phyloP scores from a whole-genome alignment of 2,329 filamentous ascomycete genomes.

The Fusarium penzigii region DNA sequence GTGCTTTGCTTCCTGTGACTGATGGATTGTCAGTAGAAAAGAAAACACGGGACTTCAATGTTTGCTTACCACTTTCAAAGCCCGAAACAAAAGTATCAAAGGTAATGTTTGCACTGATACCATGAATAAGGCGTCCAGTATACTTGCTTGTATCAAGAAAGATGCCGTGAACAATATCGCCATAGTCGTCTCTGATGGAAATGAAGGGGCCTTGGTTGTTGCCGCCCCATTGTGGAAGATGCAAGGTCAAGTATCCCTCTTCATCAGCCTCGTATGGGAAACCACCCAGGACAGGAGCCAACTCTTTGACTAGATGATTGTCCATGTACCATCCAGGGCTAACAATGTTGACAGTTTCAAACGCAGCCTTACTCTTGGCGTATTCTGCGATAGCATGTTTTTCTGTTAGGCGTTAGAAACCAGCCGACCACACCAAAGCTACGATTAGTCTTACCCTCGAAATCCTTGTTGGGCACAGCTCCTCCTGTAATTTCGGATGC shows the following conservation, averaged over 20 bases:
- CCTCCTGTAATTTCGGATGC: constrained; percentile 36
- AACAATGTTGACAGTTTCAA: constrained; percentile 38
- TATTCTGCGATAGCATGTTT: constrained; percentile 42
- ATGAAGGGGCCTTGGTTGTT: constrained; percentile 39
- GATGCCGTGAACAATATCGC: constrained; percentile 47
- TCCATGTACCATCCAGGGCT: constrained; percentile 45
- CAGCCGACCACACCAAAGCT: fast-evolving
- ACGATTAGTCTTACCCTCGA: constrained; percentile 33
- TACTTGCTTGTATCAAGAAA: constrained; percentile 41
- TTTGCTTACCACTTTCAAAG: constrained; percentile 34
- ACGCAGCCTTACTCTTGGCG: constrained; percentile 32
- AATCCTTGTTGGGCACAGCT: constrained; percentile 30
- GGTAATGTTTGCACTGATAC: constrained; percentile 36
- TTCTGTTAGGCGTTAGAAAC: constrained; percentile 25
- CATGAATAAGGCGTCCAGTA: constrained; percentile 39
- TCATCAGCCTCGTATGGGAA: constrained; percentile 39
- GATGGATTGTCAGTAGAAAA: constrained; percentile 2
- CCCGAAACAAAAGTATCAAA: constrained; percentile 31
- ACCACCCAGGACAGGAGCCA: constrained; percentile 40
- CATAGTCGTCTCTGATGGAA: constrained; percentile 42
- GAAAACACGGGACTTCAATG: background rate
- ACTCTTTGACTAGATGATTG: constrained; percentile 38
- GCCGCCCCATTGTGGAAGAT: constrained; percentile 41
- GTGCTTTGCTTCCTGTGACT: constrained; percentile 36
- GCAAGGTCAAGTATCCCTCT: constrained; percentile 39